Percentiles rank a stretch among this genome's conserved stretches.
Conservation (phyloP, 768 basidiomycete genomes). For the Lactarius evosmus region DNA sequence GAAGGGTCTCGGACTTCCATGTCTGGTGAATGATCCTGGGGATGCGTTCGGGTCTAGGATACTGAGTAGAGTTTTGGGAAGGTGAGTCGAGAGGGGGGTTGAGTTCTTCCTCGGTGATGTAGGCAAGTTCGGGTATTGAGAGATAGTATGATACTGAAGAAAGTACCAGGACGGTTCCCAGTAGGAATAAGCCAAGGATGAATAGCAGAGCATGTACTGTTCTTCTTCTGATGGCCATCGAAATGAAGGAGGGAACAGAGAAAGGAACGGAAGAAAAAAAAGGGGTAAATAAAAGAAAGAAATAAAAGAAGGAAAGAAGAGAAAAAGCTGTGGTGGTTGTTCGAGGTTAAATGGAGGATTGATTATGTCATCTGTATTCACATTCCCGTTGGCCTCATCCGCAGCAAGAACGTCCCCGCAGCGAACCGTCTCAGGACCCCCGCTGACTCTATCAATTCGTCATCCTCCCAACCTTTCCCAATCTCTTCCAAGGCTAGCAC, state of each 20-base stretch:
- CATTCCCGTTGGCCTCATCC: constrained; percentile 43
- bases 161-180: constrained; percentile 88
- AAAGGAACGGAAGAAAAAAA: constrained; percentile 23
- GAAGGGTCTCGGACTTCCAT: constrained; percentile 90
- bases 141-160: constrained; percentile 90
- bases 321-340: constrained; percentile 13
- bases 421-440: constrained; percentile 48
- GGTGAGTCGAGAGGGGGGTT: constrained; percentile 51
- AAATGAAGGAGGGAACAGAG: constrained; percentile 22
- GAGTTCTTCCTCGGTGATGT: constrained; percentile 76
- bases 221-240: constrained; percentile 39
- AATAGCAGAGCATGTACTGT: constrained; percentile 46
- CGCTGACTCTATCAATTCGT: constrained; percentile 50
- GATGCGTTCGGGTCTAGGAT: constrained; percentile 66
- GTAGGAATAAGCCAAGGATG: constrained; percentile 70
- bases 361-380: constrained; percentile 7
- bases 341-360: not conserved
- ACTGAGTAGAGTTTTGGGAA: constrained; percentile 61
- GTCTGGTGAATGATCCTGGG: constrained; percentile 97
- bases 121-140: constrained; percentile 72
- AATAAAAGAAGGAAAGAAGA: constrained; percentile 19
- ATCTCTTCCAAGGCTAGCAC: constrained; percentile 46
- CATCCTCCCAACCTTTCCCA: constrained; percentile 52
- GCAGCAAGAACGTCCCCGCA: constrained; percentile 44
- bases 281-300: constrained; percentile 21